Evolutionary conservation across 2,329 filamentous ascomycete species (phyloP).

Genomic region (Lachnum nothofagi): DNA sequence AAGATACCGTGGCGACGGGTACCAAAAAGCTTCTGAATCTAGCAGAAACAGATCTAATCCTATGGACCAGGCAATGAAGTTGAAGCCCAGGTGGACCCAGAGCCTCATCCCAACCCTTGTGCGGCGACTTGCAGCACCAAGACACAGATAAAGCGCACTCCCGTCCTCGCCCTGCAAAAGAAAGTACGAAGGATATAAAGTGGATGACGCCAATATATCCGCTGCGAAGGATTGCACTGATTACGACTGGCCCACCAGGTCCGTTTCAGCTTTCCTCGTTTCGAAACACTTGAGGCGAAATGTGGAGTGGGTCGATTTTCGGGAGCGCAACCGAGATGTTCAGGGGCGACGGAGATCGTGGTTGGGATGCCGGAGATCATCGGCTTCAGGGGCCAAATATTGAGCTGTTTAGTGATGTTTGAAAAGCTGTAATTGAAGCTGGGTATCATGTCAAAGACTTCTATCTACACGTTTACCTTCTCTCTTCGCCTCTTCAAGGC

Average conservation of each 20-base stretch:
- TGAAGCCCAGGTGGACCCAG: no score
- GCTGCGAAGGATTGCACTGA: background rate
- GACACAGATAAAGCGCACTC: no score
- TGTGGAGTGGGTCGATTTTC: background rate
- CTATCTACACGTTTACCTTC: background rate
- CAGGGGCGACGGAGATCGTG: background rate
- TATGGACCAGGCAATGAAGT: no score
- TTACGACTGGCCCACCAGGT: slow-evolving; percentile 2
- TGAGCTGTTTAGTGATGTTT: background rate
- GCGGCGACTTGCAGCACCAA: no score
- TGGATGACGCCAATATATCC: slow-evolving; percentile 3
- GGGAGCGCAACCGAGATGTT: background rate
- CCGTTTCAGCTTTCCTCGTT: slow-evolving; percentile 6
- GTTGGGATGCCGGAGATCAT: background rate
- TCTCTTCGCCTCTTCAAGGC: slow-evolving; percentile 7
- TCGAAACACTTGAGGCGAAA: slow-evolving; percentile 2
- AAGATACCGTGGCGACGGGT: no score
- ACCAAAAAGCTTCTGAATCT: no score
- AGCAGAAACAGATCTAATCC: no score
- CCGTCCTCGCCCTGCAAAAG: no score
- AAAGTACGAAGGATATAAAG: background rate
- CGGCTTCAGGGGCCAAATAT: background rate
- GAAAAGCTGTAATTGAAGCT: background rate
- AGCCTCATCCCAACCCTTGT: no score
- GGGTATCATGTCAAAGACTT: background rate